Conservation (phyloP, 208 protist species). For the Leishmania guyanensis region DNA sequence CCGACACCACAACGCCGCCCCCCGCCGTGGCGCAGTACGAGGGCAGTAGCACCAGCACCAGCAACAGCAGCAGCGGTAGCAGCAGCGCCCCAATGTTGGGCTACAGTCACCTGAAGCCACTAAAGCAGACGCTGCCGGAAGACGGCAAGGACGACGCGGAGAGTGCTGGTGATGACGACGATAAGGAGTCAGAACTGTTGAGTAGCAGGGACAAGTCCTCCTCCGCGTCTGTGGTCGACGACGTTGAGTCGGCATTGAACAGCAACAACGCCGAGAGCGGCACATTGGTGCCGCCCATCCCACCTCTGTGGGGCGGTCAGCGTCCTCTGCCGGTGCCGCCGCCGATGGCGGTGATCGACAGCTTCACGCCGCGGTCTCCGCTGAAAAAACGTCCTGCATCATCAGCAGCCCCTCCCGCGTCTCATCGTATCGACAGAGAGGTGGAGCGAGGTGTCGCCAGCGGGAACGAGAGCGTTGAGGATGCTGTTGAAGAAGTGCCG, state of each 20-base stretch:
- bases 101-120: slow-evolving; percentile 33
- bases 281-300: not conserved
- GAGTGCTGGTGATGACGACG: not conserved
- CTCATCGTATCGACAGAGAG: not conserved
- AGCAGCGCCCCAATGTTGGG: slow-evolving; percentile 30
- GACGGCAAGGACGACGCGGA: not conserved
- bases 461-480: not conserved
- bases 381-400: not conserved
- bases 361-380: slow-evolving; percentile 17
- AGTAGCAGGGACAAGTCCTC: not conserved
- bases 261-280: not conserved
- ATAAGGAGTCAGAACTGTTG: not conserved
- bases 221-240: not conserved
- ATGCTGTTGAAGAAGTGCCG: not conserved
- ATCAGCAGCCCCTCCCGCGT: slow-evolving; percentile 1
- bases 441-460: not conserved
- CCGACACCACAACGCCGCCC: not conserved
- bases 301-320: slow-evolving; percentile 2
- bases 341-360: slow-evolving; percentile 2
- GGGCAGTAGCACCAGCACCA: slow-evolving; percentile 6
- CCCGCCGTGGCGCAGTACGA: not conserved
- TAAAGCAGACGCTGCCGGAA: not conserved
- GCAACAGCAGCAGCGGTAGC: slow-evolving; percentile 17
- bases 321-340: slow-evolving; percentile 3
- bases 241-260: not conserved